Conservation (phyloP, 768 basidiomycete genomes). For the Hortiboletus campestris region DNA sequence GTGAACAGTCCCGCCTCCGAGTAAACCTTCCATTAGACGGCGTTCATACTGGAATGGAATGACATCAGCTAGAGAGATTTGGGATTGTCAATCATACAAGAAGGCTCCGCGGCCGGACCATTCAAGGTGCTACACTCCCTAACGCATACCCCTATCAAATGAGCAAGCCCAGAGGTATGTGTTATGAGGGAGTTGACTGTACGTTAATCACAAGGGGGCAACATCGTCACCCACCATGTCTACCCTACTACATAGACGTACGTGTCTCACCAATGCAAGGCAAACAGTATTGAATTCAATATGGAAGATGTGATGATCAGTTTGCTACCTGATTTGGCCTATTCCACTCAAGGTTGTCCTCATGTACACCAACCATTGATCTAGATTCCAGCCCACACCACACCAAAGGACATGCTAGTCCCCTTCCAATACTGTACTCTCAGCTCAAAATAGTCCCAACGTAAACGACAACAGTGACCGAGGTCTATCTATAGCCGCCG, state of each 20-base stretch:
- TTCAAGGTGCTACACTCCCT: not conserved
- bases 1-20: not conserved
- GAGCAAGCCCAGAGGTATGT: no score
- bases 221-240: not conserved
- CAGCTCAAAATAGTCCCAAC: conserved; percentile 1
- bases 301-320: conserved; percentile 2
- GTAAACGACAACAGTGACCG: conserved; percentile 2
- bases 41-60: conserved; percentile 17
- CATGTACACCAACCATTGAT: conserved; percentile 10
- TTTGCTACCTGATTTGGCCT: conserved; percentile 1
- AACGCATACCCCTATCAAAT: not conserved
- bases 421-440: not conserved
- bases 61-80: not conserved
- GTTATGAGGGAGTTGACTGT: no score
- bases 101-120: not conserved
- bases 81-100: not conserved
- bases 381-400: conserved; percentile 19
- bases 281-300: not conserved
- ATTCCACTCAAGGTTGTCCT: conserved; percentile 10
- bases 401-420: not conserved
- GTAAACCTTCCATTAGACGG: conserved; percentile 1
- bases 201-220: no score
- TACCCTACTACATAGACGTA: not conserved
- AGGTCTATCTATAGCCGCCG: conserved; percentile 10
- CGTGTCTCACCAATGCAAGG: not conserved